phyloP scores from a whole-genome alignment of 306 rosid species.

The cucumber (Cucumis sativus) region Cucumber_9930_V3 NC_026655.2:21249001-21249500 shows the following conservation, averaged over 20 bases:
- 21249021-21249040: too few relatives aligned
- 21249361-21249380: constrained; percentile 33
- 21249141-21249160: too few relatives aligned
- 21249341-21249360: constrained; percentile 41
- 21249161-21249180: too few relatives aligned
- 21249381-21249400: constrained; percentile 39
- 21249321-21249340: not conserved
- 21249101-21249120: too few relatives aligned
- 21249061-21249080: too few relatives aligned
- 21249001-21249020: too few relatives aligned
- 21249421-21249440: constrained; percentile 46
- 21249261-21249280: not conserved
- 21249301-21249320: not conserved
- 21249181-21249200: not conserved
- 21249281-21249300: not conserved
- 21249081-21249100: too few relatives aligned
- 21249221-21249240: not conserved
- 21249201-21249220: not conserved
- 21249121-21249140: too few relatives aligned
- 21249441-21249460: constrained; percentile 37
- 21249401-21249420: constrained; percentile 51
- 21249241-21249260: not conserved
- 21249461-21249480: constrained; percentile 59
- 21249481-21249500: constrained; percentile 29
- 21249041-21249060: too few relatives aligned